Evolutionary conservation across 257 asterid species (phyloP), one percentile per base, ranked within the genome.

Genomic region (Gentiana straminea): DNA sequence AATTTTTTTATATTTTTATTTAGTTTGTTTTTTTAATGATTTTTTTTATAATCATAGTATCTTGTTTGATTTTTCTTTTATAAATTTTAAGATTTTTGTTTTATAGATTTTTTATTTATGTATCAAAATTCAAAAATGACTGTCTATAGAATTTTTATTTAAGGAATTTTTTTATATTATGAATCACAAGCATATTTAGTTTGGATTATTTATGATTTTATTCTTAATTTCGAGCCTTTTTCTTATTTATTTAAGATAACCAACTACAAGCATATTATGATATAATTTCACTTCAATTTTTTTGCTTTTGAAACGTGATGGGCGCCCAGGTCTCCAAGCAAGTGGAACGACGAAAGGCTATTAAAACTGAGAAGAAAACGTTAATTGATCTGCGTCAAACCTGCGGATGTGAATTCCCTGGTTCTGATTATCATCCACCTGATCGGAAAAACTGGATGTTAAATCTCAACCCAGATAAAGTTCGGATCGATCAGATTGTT

Each of bases 371-470:
- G 73, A 84, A 81, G 77, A 78, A 79, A 62, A 13, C 72, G 52
- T 58, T 91, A 8, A 41, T 35, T 5, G 86, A 73, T 78, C 77
- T 91, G 36, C 35, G 70, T 41, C 61, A 73, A 13, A 65, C 36
- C 54, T 24, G 5, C 35, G 91, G 85, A 41, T 51, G 35, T 15
- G 75, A 73, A 3, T 91, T 66, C 39, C 96, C 95, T 0, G 83
- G 98, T 49, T 70, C 71, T 59, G 97, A 87, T 53, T 77, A 83
- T 73, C 65, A 13, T 53, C 77, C 89, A 1, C 37, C 71, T 10
- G 91, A 91, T 37, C 68, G 84, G 2, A 74, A 74, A 68, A 88
- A 75, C 75, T 92, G 98, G 98, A 85, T 88, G 94, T 58, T 71
- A 52, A 60, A 57, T 34, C 83, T 87, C 3, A 57, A 62, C 13